These are phyloP conservation scores for Neoboletus brunneissimus DNA, from an alignment of 768 basidiomycete genomes.

Conservation along the genomic window DNA sequence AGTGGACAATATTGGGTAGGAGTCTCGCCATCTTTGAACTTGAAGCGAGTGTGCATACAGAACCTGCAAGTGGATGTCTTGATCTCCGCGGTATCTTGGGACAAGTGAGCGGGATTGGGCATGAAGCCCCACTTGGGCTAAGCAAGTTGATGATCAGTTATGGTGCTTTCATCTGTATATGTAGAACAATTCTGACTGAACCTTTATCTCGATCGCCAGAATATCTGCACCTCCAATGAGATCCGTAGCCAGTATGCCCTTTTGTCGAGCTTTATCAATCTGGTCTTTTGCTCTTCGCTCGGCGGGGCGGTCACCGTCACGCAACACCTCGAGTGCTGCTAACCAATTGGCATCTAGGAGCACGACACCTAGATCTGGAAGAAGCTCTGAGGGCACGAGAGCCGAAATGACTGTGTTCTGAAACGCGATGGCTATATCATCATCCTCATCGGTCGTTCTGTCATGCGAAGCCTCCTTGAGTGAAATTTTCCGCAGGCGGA, in stretches of 20 bases:
- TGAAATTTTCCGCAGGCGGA: slow-evolving; percentile 70
- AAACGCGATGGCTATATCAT: slow-evolving; percentile 50
- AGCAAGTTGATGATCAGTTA: slow-evolving; percentile 1
- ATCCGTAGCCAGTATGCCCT: slow-evolving; percentile 77
- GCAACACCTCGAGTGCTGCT: slow-evolving; percentile 43
- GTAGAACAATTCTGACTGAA: slow-evolving; percentile 30
- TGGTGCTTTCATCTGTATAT: background rate
- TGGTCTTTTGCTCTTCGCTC: slow-evolving; percentile 52
- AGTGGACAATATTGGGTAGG: slow-evolving; percentile 74
- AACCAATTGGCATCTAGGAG: slow-evolving; percentile 56
- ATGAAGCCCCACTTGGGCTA: slow-evolving; percentile 99
- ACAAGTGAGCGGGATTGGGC: slow-evolving; percentile 60
- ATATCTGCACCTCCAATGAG: slow-evolving; percentile 58
- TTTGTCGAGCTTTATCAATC: slow-evolving; percentile 53
- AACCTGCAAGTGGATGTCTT: slow-evolving; percentile 83
- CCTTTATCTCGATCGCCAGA: slow-evolving; percentile 91
- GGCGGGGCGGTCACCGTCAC: slow-evolving; percentile 52
- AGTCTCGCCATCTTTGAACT: slow-evolving; percentile 32
- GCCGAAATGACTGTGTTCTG: slow-evolving; percentile 61
- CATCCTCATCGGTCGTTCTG: slow-evolving; percentile 32
- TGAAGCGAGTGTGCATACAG: slow-evolving; percentile 80
- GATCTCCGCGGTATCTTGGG: slow-evolving; percentile 48
- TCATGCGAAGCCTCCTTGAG: slow-evolving; percentile 14
- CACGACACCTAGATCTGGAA: slow-evolving; percentile 58
- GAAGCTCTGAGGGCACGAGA: slow-evolving; percentile 57